phyloP scores from a whole-genome alignment of 345 rosid species.

The Microthlaspi erraticum region DNA sequence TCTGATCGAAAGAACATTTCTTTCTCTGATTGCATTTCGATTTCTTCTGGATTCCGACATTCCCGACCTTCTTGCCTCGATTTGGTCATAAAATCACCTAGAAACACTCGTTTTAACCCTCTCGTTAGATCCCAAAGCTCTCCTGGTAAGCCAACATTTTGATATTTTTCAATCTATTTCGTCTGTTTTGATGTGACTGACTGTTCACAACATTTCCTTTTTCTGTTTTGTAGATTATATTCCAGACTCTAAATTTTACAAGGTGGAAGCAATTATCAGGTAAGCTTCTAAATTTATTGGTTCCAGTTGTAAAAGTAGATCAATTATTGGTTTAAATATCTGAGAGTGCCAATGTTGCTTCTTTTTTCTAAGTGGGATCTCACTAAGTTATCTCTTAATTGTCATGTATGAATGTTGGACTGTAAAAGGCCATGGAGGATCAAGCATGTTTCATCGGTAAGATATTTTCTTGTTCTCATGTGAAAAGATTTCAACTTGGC shows the following conservation, averaged over 20 bases:
- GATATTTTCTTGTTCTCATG: constrained; percentile 21
- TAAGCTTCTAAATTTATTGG: background rate
- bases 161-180: background rate
- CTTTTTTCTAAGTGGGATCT: background rate
- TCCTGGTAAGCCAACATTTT: constrained; percentile 50
- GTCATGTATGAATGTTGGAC: constrained; percentile 35
- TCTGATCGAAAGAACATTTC: constrained; percentile 42
- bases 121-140: constrained; percentile 59
- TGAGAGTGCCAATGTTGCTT: constrained; percentile 20
- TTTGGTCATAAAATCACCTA: constrained; percentile 39
- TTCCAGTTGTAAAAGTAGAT: background rate
- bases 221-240: constrained; percentile 48
- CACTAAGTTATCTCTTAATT: constrained; percentile 21
- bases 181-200: background rate
- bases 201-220: background rate
- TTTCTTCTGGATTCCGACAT: constrained; percentile 42
- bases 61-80: constrained; percentile 39
- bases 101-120: constrained; percentile 47
- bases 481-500: constrained; percentile 22
- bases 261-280: constrained; percentile 91
- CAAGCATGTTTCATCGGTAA: constrained; percentile 83
- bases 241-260: constrained; percentile 82
- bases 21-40: constrained; percentile 42
- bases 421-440: constrained; percentile 79
- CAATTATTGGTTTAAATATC: background rate